Evolutionary conservation across 164 flowering plant species (phyloP), one percentile per base, ranked within the genome.

Genomic region (Echeveria elegans): DNA sequence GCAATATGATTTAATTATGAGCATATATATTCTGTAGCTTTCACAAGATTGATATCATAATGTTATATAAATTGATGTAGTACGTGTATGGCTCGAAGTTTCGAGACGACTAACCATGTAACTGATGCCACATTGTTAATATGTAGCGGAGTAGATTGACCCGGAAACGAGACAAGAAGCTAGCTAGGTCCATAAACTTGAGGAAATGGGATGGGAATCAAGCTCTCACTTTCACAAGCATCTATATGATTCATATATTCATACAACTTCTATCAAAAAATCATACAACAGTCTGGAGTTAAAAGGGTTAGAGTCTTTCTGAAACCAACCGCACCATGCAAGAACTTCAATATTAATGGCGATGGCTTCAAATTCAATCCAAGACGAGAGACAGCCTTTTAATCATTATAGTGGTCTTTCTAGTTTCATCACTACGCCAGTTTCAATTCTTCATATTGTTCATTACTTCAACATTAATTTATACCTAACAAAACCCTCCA

Each of bases 251-350:
- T 43, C 47, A 43, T 43, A 5, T 18, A 14, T 12, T 43, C 47
- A 43, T 43, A 5, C 47, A 43, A 43, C 47, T 15, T 43, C 45
- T 43, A 11, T 43, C 47, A 15, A 14, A 43, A 11, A 11, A 16
- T 43, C 15, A 16, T 11, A 43, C 47, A 11, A 43, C 11, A 43
- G 47, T 43, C 15, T 43, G 18, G 16, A 16, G 47, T 43, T 43
- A 43, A 12, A 8, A 48, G 10, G 21, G 53, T 48, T 24, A 48
- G 53, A 23, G n/a, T 23, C 47, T n/a, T n/a, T 43, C 26, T 52
- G 58, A 52, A 52, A 52, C 58, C 58, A 52, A 52, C 58, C 58
- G 16, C 47, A 52, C 50, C 58, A 52, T n/a, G n/a, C n/a, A 23
- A 6, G 3, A 52, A 1, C 45, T 50, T 45, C 16, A 6, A n/a